Evolutionary conservation across 768 basidiomycete genomes (phyloP).

Genomic region (Tubosaeta brunneosetosa): DNA sequence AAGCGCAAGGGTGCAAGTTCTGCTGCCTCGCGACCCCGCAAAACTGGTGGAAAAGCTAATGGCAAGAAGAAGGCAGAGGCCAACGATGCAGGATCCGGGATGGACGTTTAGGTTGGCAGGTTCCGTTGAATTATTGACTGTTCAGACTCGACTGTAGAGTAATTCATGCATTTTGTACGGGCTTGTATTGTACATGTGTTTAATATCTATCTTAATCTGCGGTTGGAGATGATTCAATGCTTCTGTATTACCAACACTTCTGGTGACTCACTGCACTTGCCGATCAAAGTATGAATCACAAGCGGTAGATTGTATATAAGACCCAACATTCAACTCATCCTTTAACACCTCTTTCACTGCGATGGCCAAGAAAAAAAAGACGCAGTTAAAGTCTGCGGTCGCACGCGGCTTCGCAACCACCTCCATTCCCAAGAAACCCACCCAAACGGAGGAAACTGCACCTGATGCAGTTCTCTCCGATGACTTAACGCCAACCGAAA

Average conservation of each 20-base stretch:
- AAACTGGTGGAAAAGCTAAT: constrained; percentile 28
- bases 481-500: constrained; percentile 4
- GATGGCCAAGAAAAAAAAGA: constrained; percentile 87
- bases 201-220: constrained; percentile 21
- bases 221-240: not conserved
- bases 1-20: constrained; percentile 30
- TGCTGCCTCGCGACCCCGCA: constrained; percentile 22
- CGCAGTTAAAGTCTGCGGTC: constrained; percentile 62
- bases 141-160: constrained; percentile 26
- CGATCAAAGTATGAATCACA: not conserved
- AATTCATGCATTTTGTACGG: constrained; percentile 26
- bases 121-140: not conserved
- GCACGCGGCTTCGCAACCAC: constrained; percentile 77
- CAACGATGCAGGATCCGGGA: constrained; percentile 22
- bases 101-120: constrained; percentile 23
- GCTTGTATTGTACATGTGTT: constrained; percentile 28
- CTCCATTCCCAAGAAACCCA: constrained; percentile 74
- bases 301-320: not conserved
- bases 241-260: no score
- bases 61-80: constrained; percentile 30
- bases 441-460: constrained; percentile 28
- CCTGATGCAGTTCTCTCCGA: constrained; percentile 7
- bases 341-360: not conserved
- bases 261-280: not conserved
- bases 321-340: not conserved